A percentile compares a stretch with the other conserved stretches of the same genome.
Evolutionary conservation across 116 monocot genomes (phyloP).

Genomic region (Cymodocea nodosa): DNA sequence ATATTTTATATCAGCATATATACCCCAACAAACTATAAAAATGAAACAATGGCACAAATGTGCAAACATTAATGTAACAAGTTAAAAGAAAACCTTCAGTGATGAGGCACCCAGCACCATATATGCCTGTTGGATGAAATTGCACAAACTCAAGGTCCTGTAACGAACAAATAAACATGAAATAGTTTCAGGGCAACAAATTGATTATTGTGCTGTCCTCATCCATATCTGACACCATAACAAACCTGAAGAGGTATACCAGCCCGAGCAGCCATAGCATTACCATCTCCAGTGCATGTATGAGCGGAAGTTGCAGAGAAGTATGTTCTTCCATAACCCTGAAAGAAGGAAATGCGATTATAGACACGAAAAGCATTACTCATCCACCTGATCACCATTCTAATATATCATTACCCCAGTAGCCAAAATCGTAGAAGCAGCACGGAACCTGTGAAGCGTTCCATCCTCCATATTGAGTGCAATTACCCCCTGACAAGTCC

Average conservation of each 20-base stretch:
- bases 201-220: not conserved
- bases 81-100: slow-evolving; percentile 52
- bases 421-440: slow-evolving; percentile 78
- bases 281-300: slow-evolving; percentile 99
- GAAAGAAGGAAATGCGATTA: not conserved
- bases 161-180: not conserved
- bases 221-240: slow-evolving; percentile 4
- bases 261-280: slow-evolving; percentile 97
- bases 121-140: slow-evolving; percentile 97
- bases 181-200: not conserved
- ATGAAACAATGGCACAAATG: not conserved
- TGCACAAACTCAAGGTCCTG: slow-evolving; percentile 99
- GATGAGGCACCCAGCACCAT: slow-evolving; percentile 98
- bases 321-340: slow-evolving; percentile 96
- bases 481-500: slow-evolving; percentile 78
- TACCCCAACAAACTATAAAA: not conserved
- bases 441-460: slow-evolving; percentile 86
- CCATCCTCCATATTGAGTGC: slow-evolving; percentile 99
- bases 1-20: too few species aligned
- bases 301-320: slow-evolving; percentile 99
- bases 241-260: slow-evolving; percentile 86
- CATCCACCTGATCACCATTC: not conserved
- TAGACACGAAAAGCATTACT: not conserved
- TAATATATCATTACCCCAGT: slow-evolving; percentile 53
- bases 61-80: not conserved